phyloP scores from a whole-genome alignment of 1,284 basidiomycete genomes.

The Irpex rosettiformis region DNA sequence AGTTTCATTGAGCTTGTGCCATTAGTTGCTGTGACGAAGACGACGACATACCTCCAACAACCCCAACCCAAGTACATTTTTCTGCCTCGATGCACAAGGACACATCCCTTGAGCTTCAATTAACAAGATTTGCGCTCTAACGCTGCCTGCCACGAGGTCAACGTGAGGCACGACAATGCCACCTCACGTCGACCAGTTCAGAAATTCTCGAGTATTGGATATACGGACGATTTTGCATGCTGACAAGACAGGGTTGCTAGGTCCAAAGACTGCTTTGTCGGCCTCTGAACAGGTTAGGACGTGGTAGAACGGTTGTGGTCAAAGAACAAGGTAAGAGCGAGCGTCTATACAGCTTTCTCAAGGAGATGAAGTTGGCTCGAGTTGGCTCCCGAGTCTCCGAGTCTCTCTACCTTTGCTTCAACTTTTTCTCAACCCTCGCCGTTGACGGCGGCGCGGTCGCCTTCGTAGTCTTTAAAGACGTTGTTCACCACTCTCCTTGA shows the following conservation, averaged over 20 bases:
- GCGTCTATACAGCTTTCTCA: conserved; percentile 1
- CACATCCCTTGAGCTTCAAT: background rate
- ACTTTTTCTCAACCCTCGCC: conserved; percentile 10
- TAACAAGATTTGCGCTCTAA: background rate
- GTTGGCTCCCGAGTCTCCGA: conserved; percentile 3
- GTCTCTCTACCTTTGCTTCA: conserved; percentile 4
- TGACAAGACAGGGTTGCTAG: background rate
- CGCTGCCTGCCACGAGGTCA: background rate
- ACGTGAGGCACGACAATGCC: background rate
- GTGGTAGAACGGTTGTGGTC: conserved; percentile 1
- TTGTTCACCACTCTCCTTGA: conserved; percentile 23
- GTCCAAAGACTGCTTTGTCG: background rate
- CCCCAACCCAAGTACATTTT: no score
- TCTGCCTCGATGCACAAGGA: background rate
- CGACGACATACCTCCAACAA: no score
- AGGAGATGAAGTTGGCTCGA: conserved; percentile 9
- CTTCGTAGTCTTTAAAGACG: conserved; percentile 11
- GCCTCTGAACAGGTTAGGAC: background rate
- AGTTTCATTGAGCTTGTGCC: no score
- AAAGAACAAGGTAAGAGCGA: background rate
- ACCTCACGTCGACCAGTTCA: background rate
- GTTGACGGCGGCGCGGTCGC: conserved; percentile 20
- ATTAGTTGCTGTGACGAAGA: no score
- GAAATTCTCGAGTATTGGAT: background rate
- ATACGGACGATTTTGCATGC: background rate